Evolutionary conservation across 345 rosid genomes (phyloP).

Genomic region (Hibiscus mutabilis): DNA sequence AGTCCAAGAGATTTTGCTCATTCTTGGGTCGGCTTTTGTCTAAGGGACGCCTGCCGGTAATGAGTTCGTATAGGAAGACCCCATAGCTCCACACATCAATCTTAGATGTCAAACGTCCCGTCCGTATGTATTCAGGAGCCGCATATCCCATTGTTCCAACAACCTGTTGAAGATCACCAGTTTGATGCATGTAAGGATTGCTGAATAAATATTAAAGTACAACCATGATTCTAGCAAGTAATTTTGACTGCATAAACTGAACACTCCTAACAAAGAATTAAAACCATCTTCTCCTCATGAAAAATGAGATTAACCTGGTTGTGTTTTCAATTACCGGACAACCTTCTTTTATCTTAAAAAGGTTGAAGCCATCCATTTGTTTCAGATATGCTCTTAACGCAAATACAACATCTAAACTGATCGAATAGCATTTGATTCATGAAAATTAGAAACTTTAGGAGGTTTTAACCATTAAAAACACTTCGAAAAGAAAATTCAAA

Average conservation of each 20-base stretch:
- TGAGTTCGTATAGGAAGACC: slow-evolving; percentile 83
- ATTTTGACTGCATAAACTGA: neutral
- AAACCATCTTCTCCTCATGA: neutral
- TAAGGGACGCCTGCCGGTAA: slow-evolving; percentile 80
- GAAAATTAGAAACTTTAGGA: neutral
- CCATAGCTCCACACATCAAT: slow-evolving; percentile 92
- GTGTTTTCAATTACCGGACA: neutral
- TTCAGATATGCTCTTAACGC: no score
- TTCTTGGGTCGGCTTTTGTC: slow-evolving; percentile 70
- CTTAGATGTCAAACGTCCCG: slow-evolving; percentile 78
- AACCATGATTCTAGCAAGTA: neutral
- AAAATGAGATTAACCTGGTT: neutral
- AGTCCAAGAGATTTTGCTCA: slow-evolving; percentile 80
- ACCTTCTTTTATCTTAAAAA: neutral
- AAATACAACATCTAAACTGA: no score
- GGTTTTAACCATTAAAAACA: neutral
- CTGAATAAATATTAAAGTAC: neutral
- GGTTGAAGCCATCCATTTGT: neutral
- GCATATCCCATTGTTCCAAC: slow-evolving; percentile 95
- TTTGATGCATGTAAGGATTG: neutral
- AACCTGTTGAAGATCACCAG: slow-evolving; percentile 36
- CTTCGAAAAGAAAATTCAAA: neutral
- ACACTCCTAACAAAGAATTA: neutral
- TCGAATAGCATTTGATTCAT: neutral
- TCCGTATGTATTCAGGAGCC: slow-evolving; percentile 83